These are phyloP conservation scores for Neurospora sp. DNA, from an alignment of 495 filamentous ascomycete genomes.

Conservation along the genomic window DNA sequence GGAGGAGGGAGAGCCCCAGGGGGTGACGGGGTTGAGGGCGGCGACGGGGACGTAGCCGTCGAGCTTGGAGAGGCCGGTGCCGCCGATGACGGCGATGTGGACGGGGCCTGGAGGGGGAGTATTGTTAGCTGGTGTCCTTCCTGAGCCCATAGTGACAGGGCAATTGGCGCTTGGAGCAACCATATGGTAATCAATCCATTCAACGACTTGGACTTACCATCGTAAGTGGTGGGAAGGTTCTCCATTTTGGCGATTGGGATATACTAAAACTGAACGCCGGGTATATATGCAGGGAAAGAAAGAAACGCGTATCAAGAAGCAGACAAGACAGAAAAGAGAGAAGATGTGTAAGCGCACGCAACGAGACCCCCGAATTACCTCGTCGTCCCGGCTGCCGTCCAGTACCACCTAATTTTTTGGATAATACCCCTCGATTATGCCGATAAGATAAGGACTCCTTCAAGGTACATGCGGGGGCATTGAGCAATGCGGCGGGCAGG, in stretches of 20 bases:
- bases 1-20: slow-evolving; percentile 88
- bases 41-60: slow-evolving; percentile 75
- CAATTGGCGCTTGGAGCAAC: not conserved
- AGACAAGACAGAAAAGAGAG: not conserved
- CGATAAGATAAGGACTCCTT: not conserved
- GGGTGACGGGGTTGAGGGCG: slow-evolving; percentile 58
- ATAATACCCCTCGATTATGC: not conserved
- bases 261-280: not conserved
- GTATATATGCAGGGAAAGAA: not conserved
- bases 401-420: not conserved
- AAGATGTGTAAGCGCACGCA: not conserved
- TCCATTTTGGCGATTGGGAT: not conserved
- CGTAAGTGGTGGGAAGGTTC: slow-evolving; percentile 4
- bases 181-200: not conserved
- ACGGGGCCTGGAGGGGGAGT: slow-evolving; percentile 50
- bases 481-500: not conserved
- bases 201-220: not conserved
- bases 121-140: not conserved
- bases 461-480: not conserved
- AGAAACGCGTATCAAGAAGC: not conserved
- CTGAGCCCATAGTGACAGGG: not conserved
- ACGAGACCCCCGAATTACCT: not conserved
- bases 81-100: slow-evolving; percentile 91
- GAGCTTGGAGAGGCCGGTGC: slow-evolving; percentile 71
- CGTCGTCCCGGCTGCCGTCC: not conserved